Evolutionary conservation across 176 grass and related monocot species (phyloP).

Genomic region (Pontederia crassipes): DNA sequence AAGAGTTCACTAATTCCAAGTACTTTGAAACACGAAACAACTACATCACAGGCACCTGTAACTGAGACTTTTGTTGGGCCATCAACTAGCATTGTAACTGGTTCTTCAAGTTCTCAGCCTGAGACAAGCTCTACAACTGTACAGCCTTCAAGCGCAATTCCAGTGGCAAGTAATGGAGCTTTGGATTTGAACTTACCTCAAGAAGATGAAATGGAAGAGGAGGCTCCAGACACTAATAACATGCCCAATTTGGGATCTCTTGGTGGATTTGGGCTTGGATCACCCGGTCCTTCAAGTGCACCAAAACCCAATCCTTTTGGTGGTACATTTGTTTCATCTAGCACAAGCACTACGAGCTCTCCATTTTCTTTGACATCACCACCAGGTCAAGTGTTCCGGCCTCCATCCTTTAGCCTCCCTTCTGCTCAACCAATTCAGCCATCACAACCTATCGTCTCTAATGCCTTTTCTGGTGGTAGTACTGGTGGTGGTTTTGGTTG

Average conservation of each 20-base stretch:
- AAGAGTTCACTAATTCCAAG: slow-evolving; percentile 23
- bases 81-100: slow-evolving; percentile 15
- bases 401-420: slow-evolving; percentile 67
- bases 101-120: background rate
- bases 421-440: slow-evolving; percentile 54
- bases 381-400: slow-evolving; percentile 64
- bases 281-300: slow-evolving; percentile 38
- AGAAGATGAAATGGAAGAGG: slow-evolving; percentile 99
- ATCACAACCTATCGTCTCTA: slow-evolving; percentile 47
- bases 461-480: slow-evolving; percentile 43
- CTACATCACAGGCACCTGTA: slow-evolving; percentile 31
- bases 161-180: slow-evolving; percentile 37
- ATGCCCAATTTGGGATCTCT: slow-evolving; percentile 62
- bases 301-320: slow-evolving; percentile 86
- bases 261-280: slow-evolving; percentile 77
- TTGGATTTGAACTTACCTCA: slow-evolving; percentile 31
- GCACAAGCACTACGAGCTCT: slow-evolving; percentile 30
- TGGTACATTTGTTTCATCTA: slow-evolving; percentile 43
- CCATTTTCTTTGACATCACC: slow-evolving; percentile 46
- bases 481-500: slow-evolving; percentile 63
- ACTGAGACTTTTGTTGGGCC: slow-evolving; percentile 20
- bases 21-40: slow-evolving; percentile 32
- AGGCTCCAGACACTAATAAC: slow-evolving; percentile 36
- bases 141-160: slow-evolving; percentile 12
- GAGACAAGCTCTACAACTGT: slow-evolving; percentile 21